Conservation (phyloP, 257 asterid species). For the Penstemon davidsonii region DNA sequence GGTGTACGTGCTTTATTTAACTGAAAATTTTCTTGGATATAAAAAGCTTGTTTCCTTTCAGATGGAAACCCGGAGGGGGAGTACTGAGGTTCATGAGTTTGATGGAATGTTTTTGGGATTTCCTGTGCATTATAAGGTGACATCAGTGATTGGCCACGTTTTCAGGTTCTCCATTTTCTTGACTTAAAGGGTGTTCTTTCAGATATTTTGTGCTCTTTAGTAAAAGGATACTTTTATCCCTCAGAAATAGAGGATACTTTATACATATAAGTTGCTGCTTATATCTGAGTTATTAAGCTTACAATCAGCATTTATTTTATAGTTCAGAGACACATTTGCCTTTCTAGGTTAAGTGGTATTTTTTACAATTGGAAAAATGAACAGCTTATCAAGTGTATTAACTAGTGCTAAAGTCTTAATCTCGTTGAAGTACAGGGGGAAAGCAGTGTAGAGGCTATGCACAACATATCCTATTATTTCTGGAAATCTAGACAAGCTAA, state of each 20-base stretch:
- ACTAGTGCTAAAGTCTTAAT: conserved; percentile 1
- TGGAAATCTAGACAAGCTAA: background rate
- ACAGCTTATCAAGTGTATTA: background rate
- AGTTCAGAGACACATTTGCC: conserved; percentile 6
- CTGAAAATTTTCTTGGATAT: conserved; percentile 6
- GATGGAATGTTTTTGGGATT: conserved; percentile 75
- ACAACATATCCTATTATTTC: background rate
- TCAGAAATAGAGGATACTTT: background rate
- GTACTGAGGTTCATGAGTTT: conserved; percentile 88
- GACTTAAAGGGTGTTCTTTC: conserved; percentile 22
- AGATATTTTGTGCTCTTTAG: conserved; percentile 11
- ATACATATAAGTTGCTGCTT: background rate
- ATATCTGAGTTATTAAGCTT: conserved; percentile 16
- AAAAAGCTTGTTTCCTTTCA: conserved; percentile 35
- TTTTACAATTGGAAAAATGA: background rate
- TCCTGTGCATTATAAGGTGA: conserved; percentile 68
- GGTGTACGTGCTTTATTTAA: conserved; percentile 11
- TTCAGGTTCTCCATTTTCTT: conserved; percentile 62
- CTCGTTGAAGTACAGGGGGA: conserved; percentile 11
- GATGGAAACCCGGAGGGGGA: conserved; percentile 83
- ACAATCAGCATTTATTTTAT: background rate
- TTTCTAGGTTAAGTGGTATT: background rate
- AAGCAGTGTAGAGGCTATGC: background rate
- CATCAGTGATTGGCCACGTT: conserved; percentile 95
- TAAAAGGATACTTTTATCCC: background rate